Conservation (phyloP, 805 yeast genomes). For the Suhomyces tanzawaensis region DNA sequence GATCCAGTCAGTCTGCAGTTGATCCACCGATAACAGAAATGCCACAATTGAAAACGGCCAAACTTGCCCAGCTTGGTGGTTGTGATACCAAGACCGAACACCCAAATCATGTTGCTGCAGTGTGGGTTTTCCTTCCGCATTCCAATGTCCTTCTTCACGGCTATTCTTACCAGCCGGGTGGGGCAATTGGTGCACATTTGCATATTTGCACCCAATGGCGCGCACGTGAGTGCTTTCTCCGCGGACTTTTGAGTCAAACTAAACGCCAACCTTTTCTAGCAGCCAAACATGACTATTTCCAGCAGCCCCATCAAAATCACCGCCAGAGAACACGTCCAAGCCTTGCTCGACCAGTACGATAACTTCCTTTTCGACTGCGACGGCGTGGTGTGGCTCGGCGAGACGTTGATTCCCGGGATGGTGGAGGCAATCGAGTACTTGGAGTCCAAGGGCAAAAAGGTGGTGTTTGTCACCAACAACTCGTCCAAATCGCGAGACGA, state of each 20-base stretch:
- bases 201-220: not conserved
- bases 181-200: not conserved
- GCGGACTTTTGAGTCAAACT: too few relatives aligned
- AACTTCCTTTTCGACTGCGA: conserved; percentile 43
- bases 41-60: too few relatives aligned
- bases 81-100: too few relatives aligned
- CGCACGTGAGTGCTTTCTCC: conserved; percentile 2
- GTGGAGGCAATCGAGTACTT: conserved; percentile 24
- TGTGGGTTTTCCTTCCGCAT: too few relatives aligned
- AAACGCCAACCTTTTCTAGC: too few relatives aligned
- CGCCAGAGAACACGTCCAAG: conserved; percentile 16
- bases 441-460: conserved; percentile 21
- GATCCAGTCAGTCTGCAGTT: too few relatives aligned
- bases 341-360: conserved; percentile 28
- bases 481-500: conserved; percentile 34
- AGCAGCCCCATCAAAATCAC: conserved; percentile 4
- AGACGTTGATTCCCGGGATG: conserved; percentile 33
- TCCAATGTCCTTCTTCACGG: too few relatives aligned
- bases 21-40: too few relatives aligned
- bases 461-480: conserved; percentile 39
- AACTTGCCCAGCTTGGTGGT: too few relatives aligned
- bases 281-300: conserved; percentile 6
- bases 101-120: too few relatives aligned
- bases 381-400: conserved; percentile 43
- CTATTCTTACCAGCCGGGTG: not conserved